A percentile compares a stretch with the other conserved stretches of the same genome.
These are phyloP conservation scores for Globisporangium lucens DNA, from an alignment of 352 stramenopile genomes.

Conservation along the genomic window DNA sequence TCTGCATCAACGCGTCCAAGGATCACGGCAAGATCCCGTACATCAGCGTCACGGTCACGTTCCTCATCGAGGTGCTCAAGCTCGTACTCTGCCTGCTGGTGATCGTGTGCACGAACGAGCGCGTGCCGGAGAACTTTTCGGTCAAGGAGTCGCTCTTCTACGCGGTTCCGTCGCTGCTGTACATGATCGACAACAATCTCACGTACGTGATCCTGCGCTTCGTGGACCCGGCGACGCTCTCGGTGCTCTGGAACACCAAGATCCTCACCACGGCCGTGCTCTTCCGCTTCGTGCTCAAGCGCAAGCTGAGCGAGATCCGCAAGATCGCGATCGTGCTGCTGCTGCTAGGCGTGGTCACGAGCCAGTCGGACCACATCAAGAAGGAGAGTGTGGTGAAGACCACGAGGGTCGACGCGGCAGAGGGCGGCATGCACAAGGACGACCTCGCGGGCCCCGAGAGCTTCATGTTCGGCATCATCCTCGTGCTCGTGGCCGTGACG, in stretches of 20 bases:
- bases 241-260: conserved; percentile 88
- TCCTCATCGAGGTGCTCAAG: conserved; percentile 86
- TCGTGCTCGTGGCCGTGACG: conserved; percentile 70
- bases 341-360: conserved; percentile 76
- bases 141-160: conserved; percentile 65
- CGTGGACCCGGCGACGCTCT: conserved; percentile 82
- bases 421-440: conserved; percentile 11
- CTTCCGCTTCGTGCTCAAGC: conserved; percentile 81
- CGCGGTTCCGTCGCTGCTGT: conserved; percentile 80
- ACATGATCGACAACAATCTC: conserved; percentile 88
- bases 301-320: conserved; percentile 61
- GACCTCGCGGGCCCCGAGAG: conserved; percentile 23
- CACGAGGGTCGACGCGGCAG: conserved; percentile 10
- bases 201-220: conserved; percentile 87
- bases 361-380: conserved; percentile 67
- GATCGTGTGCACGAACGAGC: conserved; percentile 40
- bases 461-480: conserved; percentile 46
- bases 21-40: conserved; percentile 70
- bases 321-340: conserved; percentile 76
- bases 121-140: conserved; percentile 39
- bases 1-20: conserved; percentile 87
- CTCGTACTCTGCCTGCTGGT: conserved; percentile 43
- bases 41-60: conserved; percentile 80
- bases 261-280: conserved; percentile 84
- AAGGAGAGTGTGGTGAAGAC: conserved; percentile 25